These are phyloP conservation scores for Malassezia sp. DNA, from an alignment of 1,284 basidiomycete species.

Conservation along the genomic window DNA sequence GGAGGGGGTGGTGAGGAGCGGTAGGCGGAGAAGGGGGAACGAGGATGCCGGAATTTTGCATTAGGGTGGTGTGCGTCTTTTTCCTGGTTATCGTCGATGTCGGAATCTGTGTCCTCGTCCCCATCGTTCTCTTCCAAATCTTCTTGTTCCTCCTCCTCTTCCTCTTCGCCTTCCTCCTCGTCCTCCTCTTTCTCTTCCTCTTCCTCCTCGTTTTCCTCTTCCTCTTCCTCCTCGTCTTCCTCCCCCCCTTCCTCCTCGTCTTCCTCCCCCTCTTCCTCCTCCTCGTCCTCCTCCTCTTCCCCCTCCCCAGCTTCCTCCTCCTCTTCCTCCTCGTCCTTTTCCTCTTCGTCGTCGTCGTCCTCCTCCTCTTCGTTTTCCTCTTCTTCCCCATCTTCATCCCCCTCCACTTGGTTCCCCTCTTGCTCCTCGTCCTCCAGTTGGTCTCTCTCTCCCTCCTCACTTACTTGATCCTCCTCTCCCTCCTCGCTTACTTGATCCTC, in stretches of 20 bases:
- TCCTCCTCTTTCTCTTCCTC: not conserved
- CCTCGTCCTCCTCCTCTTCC: not conserved
- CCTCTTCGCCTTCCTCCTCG: not conserved
- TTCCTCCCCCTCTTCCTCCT: not conserved
- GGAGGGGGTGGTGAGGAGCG: too few relatives aligned
- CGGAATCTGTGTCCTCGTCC: not conserved
- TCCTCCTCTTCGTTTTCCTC: not conserved
- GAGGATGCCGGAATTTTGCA: too few relatives aligned
- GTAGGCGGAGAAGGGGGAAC: too few relatives aligned
- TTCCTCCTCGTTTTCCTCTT: not conserved
- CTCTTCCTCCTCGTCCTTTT: not conserved
- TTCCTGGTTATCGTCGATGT: not conserved
- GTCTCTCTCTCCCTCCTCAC: not conserved
- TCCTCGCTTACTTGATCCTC: too few relatives aligned
- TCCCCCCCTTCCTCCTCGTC: not conserved
- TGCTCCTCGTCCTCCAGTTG: not conserved
- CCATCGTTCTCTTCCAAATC: not conserved
- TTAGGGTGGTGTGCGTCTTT: not conserved
- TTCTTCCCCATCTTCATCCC: not conserved
- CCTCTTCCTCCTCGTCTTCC: not conserved
- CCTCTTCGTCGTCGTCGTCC: not conserved
- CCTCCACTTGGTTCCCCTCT: not conserved
- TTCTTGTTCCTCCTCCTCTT: not conserved
- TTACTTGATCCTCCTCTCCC: too few relatives aligned
- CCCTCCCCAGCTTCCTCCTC: not conserved